Conservation (phyloP, 805 yeast species). For the Pichia rugopelliculosa region DNA sequence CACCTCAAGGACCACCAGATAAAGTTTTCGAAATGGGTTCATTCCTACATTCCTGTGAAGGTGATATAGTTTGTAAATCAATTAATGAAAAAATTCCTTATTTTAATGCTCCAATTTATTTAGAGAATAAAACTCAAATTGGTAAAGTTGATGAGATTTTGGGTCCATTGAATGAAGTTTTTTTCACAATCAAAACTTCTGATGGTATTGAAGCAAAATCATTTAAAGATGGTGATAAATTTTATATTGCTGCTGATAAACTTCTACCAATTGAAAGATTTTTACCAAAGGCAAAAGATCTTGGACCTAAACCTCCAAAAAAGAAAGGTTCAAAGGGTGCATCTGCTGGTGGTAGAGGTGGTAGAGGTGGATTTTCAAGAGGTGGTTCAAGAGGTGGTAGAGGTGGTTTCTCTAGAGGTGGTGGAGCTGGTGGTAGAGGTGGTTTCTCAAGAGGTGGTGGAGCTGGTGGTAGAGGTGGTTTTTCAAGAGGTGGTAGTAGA, state of each 20-base stretch:
- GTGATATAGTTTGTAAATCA: conserved; percentile 94
- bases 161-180: conserved; percentile 97
- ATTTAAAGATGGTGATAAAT: conserved; percentile 93
- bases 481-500: conserved; percentile 15
- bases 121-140: conserved; percentile 91
- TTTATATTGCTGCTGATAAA: conserved; percentile 92
- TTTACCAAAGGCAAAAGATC: conserved; percentile 89
- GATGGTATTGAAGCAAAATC: conserved; percentile 95
- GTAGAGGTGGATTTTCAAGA: conserved; percentile 32
- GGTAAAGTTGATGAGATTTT: conserved; percentile 98
- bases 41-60: conserved; percentile 89
- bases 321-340: conserved; percentile 56
- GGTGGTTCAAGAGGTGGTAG: conserved; percentile 18
- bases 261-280: conserved; percentile 93
- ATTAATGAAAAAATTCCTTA: conserved; percentile 92
- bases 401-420: conserved; percentile 11
- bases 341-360: conserved; percentile 38
- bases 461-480: conserved; percentile 5
- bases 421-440: conserved; percentile 34
- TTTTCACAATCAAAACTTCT: conserved; percentile 88
- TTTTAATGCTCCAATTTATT: conserved; percentile 96
- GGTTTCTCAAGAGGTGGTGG: conserved; percentile 38
- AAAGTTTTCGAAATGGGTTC: conserved; percentile 91
- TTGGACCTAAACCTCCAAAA: conserved; percentile 74
- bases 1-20: conserved; percentile 95